phyloP scores from a whole-genome alignment of 176 grass and related monocot genomes.

The Lolium rigidum region DNA sequence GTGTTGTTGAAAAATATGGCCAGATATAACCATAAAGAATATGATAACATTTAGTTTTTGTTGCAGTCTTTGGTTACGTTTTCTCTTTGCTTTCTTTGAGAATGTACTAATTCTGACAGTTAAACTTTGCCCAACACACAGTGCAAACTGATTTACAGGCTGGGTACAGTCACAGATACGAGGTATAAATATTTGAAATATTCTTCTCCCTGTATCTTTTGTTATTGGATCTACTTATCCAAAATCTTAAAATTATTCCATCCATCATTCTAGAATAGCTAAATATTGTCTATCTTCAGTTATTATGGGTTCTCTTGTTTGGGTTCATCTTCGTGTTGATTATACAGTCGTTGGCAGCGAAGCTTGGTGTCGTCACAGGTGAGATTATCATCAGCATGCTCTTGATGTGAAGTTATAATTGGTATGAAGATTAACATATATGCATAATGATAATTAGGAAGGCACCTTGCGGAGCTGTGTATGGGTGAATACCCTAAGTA shows the following conservation, averaged over 20 bases:
- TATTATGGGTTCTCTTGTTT: slow-evolving; percentile 80
- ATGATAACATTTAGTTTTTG: neutral
- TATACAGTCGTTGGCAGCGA: slow-evolving; percentile 78
- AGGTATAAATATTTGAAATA: slow-evolving; percentile 48
- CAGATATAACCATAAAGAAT: neutral
- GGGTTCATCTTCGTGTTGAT: slow-evolving; percentile 78
- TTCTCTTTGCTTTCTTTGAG: neutral
- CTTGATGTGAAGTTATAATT: neutral
- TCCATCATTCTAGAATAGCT: neutral
- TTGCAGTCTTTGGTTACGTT: neutral
- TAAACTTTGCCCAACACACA: slow-evolving; percentile 41
- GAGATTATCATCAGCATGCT: slow-evolving; percentile 7
- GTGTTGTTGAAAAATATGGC: neutral
- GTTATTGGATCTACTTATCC: neutral
- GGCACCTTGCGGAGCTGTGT: slow-evolving; percentile 74
- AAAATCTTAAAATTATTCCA: neutral
- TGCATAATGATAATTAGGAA: slow-evolving; percentile 51
- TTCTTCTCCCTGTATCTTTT: neutral
- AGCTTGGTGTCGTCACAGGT: slow-evolving; percentile 87
- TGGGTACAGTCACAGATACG: slow-evolving; percentile 76
- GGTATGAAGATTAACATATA: slow-evolving; percentile 26
- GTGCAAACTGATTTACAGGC: slow-evolving; percentile 84
- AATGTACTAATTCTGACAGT: neutral
- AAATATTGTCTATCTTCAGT: slow-evolving; percentile 13
- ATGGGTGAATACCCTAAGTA: slow-evolving; percentile 71